Evolutionary conservation across 2,329 filamentous ascomycete genomes (phyloP), one percentile per base, ranked within the genome.

Genomic region (Arthrobotrys iridis): DNA sequence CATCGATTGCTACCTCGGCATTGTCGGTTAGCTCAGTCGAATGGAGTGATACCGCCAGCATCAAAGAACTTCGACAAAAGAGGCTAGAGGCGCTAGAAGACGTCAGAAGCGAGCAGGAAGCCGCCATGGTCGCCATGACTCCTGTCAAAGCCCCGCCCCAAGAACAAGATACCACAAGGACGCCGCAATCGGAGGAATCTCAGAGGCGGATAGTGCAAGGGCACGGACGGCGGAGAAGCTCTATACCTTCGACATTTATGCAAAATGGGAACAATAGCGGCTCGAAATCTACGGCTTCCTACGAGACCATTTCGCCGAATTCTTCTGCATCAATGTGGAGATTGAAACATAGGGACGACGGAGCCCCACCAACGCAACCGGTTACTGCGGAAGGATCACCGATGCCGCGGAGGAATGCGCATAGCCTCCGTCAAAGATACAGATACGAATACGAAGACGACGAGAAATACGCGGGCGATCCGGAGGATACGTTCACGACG

Each of bases 201-300:
- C 13, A 18, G 33, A 59, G 60, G 28, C 60, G 33, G 22, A 57
- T 63, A 2, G 30, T 58, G 30, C 40, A 68, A n/a, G 46, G 46
- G 13, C 63, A 63, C 13, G 22, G 46, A 2, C 35, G 71, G 13
- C 26, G 71, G 40, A 55, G 71, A 22, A 75, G 71, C 24, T 75
- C 71, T 3, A 75, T 75, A 3, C 71, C 71, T 8, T 75, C 71
- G n/a, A 67, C 57, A 7, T 75, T 75, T 52, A 75, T 75, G 45
- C 63, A 75, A 26, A 63, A 66, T 28, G 52, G 60, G 24, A 41
- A 46, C 4, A 22, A 55, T 24, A 55, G 50, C 4, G 50, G 28
- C 37, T 10, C 45, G 6, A 43, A 24, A 15, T 75, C 71, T 24
- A 59, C 48, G 20, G 63, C 59, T 7, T 68, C 63, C 15, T 75